Evolutionary conservation across 2,329 filamentous ascomycete species (phyloP).

Genomic region (Calonectria pteridis): DNA sequence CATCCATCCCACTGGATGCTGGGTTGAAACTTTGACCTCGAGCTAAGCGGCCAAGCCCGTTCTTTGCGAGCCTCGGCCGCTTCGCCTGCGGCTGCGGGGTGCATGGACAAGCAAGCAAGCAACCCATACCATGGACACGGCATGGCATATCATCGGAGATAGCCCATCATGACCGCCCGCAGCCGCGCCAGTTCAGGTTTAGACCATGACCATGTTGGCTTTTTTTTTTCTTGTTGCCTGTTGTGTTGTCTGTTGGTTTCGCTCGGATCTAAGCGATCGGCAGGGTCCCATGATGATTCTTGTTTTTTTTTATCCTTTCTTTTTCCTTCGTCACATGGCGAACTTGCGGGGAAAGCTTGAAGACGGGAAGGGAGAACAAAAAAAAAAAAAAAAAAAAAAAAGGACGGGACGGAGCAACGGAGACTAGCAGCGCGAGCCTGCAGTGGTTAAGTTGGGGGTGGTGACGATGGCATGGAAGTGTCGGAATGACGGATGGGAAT

Average conservation of each 20-base stretch:
- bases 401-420: not conserved
- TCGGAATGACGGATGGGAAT: slow-evolving; percentile 6
- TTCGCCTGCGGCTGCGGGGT: slow-evolving; percentile 34
- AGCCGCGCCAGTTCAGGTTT: not conserved
- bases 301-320: not conserved
- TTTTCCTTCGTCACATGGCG: not conserved
- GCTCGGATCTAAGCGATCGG: not conserved
- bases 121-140: too few relatives aligned
- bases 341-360: not conserved
- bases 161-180: not conserved
- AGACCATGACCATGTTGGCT: not conserved
- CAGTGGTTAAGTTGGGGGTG: not conserved
- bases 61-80: slow-evolving; percentile 5
- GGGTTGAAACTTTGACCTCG: not conserved
- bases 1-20: not conserved
- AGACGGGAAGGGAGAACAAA: too few relatives aligned
- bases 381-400: not conserved
- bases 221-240: not conserved
- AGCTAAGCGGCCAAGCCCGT: slow-evolving; percentile 1
- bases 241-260: not conserved
- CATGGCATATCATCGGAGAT: slow-evolving; percentile 33
- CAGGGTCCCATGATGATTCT: not conserved
- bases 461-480: slow-evolving; percentile 1
- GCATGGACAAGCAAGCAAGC: slow-evolving; percentile 16
- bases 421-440: not conserved